Evolutionary conservation across 306 rosid genomes (phyloP), one percentile per base, ranked within the genome.

Genomic region (Mucuna pruriens): DNA sequence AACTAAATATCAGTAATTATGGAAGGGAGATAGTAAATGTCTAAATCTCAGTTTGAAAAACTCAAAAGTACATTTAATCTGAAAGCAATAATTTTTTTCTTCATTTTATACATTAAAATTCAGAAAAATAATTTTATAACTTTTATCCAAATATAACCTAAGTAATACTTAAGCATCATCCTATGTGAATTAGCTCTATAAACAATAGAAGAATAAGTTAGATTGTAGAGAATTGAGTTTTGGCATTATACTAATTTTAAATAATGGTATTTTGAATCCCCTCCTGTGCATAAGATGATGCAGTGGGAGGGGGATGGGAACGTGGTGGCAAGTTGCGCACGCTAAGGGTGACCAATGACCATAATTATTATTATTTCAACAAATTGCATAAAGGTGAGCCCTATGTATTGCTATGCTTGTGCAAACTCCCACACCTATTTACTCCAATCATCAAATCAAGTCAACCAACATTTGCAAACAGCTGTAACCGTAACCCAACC

Each of bases 371-470:
- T 61, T 61, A n/a, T n/a, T n/a, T 7, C 3, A 29, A 1, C 62
- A 17, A 62, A 45, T 31, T 29, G 80, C 36, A 16, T 4, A 26
- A 75, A 29, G 58, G 22, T 42, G 0, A 42, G 6, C 4, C 31
- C 70, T 8, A 57, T 58, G 49, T 2, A n/a, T n/a, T n/a, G 31
- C 34, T 34, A 2, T 20, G 66, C 1, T 46, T 57, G 2, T 9
- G 16, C 31, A 61, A 10, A 62, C 62, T 33, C 81, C 64, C 81
- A 45, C 81, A 19, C 10, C 74, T 76, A 25, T 57, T 57, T 58
- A 23, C 17, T 42, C 11, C n/a, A 39, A 57, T 40, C 22, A 29
- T 71, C 29, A 74, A 42, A 29, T 71, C 29, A 74, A 42, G 25
- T 60, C 42, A 44, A 20, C 71, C 22, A 26, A 42, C 34, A 12